These are phyloP conservation scores for Pichia inconspicua DNA, from an alignment of 1,139 yeast genomes.

Conservation along the genomic window DNA sequence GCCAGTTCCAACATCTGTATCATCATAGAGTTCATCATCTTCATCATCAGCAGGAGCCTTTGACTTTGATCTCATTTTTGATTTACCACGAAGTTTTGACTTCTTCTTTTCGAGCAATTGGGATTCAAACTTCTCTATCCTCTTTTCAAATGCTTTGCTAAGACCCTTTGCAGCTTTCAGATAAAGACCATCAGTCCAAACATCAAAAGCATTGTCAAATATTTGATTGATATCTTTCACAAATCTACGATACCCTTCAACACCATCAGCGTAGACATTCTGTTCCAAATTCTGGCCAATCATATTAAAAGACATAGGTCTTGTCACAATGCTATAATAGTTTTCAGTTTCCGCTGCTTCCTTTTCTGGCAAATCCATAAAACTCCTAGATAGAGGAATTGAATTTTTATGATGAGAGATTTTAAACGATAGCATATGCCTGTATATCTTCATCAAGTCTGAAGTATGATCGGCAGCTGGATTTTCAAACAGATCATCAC, in stretches of 20 bases:
- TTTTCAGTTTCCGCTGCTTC: conserved; percentile 49
- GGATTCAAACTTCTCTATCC: conserved; percentile 24
- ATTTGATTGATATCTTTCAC: conserved; percentile 42
- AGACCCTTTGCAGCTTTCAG: conserved; percentile 49
- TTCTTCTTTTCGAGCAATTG: conserved; percentile 14
- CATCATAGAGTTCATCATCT: neutral
- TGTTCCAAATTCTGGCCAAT: conserved; percentile 37
- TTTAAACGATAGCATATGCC: conserved; percentile 13
- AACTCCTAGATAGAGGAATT: conserved; percentile 16
- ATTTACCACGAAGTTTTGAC: neutral
- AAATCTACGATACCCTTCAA: conserved; percentile 35
- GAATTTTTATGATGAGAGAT: conserved; percentile 18
- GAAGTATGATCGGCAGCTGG: conserved; percentile 11
- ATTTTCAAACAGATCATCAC: conserved; percentile 4
- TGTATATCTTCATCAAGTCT: conserved; percentile 12
- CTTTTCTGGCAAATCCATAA: conserved; percentile 56
- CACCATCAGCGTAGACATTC: conserved; percentile 36
- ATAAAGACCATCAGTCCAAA: conserved; percentile 48
- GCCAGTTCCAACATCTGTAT: neutral
- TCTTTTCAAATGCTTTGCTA: conserved; percentile 23
- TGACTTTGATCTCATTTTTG: conserved; percentile 13
- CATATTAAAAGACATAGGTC: conserved; percentile 49
- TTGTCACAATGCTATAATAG: conserved; percentile 57
- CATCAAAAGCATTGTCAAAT: conserved; percentile 50
- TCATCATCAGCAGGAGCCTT: neutral